These are phyloP conservation scores for Diaporthe citrichinensis DNA, from an alignment of 2,329 filamentous ascomycete genomes.

Conservation along the genomic window DNA sequence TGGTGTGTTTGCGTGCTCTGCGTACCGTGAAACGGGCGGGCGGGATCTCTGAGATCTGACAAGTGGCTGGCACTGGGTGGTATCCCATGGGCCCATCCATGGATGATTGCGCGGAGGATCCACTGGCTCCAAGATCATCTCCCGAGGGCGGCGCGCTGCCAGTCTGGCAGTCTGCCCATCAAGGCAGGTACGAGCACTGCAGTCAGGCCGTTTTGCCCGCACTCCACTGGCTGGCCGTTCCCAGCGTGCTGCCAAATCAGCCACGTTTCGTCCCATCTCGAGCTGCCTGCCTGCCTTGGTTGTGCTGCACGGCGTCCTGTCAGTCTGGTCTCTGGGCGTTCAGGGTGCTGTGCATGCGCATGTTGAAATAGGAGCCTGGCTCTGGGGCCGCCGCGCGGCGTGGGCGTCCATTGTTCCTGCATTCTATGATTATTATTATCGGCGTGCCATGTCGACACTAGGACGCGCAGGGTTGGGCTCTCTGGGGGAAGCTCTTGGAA, in stretches of 20 bases:
- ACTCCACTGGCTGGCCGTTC: conserved; percentile 1
- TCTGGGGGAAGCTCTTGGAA: conserved; percentile 22
- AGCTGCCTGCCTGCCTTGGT: background rate
- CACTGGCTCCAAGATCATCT: conserved; percentile 31
- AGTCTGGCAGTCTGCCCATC: background rate
- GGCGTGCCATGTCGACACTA: conserved; percentile 14
- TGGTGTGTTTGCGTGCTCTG: conserved; percentile 25
- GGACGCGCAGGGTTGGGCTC: conserved; percentile 6
- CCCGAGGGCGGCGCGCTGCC: conserved; percentile 15
- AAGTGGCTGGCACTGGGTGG: conserved; percentile 26
- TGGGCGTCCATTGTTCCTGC: conserved; percentile 32
- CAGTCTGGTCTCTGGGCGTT: background rate
- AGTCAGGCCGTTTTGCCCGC: background rate
- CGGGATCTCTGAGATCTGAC: conserved; percentile 31
- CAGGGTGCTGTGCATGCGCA: background rate
- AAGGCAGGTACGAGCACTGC: background rate
- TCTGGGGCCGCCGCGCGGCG: conserved; percentile 25
- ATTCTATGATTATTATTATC: conserved; percentile 11
- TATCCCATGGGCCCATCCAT: conserved; percentile 25
- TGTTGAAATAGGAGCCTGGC: background rate
- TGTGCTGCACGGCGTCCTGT: conserved; percentile 3
- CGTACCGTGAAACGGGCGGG: conserved; percentile 30
- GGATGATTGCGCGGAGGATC: conserved; percentile 29
- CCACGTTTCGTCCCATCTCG: conserved; percentile 40
- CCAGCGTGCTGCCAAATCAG: conserved; percentile 20